Evolutionary conservation across 768 basidiomycete genomes (phyloP), one percentile per base, ranked within the genome.

Genomic region (Tricholoma hemisulphureum): DNA sequence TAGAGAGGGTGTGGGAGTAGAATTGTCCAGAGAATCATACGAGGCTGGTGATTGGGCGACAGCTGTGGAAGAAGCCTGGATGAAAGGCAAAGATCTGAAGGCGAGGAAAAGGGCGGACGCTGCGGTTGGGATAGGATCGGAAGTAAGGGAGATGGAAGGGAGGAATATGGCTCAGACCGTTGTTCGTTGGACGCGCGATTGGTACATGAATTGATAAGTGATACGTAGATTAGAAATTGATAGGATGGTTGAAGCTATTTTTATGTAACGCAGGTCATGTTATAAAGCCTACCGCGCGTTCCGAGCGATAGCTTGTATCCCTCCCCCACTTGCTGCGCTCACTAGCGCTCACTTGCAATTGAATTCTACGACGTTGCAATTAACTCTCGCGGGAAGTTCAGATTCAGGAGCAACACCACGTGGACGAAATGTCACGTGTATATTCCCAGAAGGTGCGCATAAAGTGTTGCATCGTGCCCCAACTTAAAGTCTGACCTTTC

Each of bases 11-110:
- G 82, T 85, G 14, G 88, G 88, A 8, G 76, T 90, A 28, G 88
- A 89, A 69, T 78, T 92, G 32, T 74, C 81, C 14, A 81, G 88
- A 18, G 73, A 79, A 24, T 74, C 77, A 9, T 91, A 90, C 63
- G 89, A 91, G 67, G 75, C 72, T n/a, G 89, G 89, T 8, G 82
- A 88, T 53, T 91, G 89, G 89, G 84, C 87, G 1, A 58, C 63
- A 9, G 77, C 78, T 6, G 78, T 91, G 13, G 70, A 78, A 56
- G 75, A 83, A 55, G 90, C 90, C n/a, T 85, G 78, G 73, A 62
- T 55, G 26, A 73, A 68, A 50, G 88, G 89, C 2, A 65, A 67
- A 57, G 71, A 65, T 18, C 65, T 68, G 61, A 86, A 88, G 70
- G 71, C 73, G 53, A 60, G 60, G 60, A 84, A 83, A 71, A 71